Evolutionary conservation across 495 filamentous ascomycete genomes (phyloP).

Genomic region (Aspergillus sclerotiicarbonarius): DNA sequence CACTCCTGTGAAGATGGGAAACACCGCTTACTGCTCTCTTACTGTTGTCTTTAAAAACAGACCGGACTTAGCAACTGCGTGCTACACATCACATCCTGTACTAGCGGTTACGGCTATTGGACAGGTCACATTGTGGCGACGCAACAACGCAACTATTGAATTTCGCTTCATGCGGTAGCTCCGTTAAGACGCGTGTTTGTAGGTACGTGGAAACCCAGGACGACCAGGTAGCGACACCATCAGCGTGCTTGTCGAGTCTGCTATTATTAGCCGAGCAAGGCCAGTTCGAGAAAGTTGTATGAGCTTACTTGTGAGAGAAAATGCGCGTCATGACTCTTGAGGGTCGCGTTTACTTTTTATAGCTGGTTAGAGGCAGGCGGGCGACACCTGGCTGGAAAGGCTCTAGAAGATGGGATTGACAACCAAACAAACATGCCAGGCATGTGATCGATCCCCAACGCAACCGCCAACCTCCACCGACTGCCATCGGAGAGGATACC

Average conservation of each 20-base stretch:
- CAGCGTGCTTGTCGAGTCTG: background rate
- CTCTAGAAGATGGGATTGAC: no score
- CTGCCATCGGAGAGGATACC: no score
- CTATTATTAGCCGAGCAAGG: background rate
- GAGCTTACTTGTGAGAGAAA: background rate
- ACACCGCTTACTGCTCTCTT: background rate
- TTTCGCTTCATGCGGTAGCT: background rate
- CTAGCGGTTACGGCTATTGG: background rate
- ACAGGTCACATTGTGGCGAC: background rate
- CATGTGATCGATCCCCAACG: no score
- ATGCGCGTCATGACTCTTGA: background rate
- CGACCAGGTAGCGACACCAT: no score
- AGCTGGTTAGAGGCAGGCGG: no score
- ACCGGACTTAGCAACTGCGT: background rate
- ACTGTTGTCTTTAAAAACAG: background rate
- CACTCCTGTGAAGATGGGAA: no score
- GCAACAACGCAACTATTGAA: background rate
- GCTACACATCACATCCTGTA: background rate
- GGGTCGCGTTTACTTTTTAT: background rate
- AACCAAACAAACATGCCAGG: no score
- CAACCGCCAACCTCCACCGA: no score
- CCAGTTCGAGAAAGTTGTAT: background rate
- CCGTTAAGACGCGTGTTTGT: no score
- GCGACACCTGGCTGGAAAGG: no score
- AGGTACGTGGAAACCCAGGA: no score